Evolutionary conservation across 2,329 filamentous ascomycete species (phyloP), one percentile per base, ranked within the genome.

Genomic region (Orbilia quercus): DNA sequence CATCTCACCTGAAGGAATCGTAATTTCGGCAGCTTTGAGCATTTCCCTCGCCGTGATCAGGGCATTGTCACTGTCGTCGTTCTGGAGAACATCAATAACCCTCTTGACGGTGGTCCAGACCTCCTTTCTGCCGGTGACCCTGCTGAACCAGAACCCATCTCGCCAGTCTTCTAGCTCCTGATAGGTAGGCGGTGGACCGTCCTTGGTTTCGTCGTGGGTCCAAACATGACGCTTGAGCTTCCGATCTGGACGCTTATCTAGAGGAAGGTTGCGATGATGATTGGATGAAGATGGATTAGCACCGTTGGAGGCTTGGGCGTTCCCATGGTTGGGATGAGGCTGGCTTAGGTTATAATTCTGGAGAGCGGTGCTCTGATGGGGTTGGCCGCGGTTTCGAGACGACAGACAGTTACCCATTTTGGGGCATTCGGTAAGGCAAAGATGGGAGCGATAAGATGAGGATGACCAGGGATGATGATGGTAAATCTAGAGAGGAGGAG

Each of bases 341-440:
- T n/a, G n/a, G n/a, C n/a, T n/a, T n/a, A n/a, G 16, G 18, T 48
- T 34, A n/a, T 48, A 44, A 34, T 34, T 36, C 12, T 16, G 28
- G 14, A 40, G n/a, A n/a, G n/a, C n/a, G n/a, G n/a, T n/a, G n/a
- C n/a, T n/a, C n/a, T n/a, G n/a, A n/a, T 40, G 51, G n/a, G n/a
- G 45, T 47, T 40, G 57, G 28, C 34, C 60, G 20, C 54, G 28
- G 16, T 50, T 53, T 23, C 44, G 50, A 48, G 54, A 60, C 54
- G 69, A 73, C 57, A 73, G 54, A 57, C 69, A 73, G 31, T 60
- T 65, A 11, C 69, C 69, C 69, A 73, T 73, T 60, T 25, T 59
- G 44, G 36, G 23, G 36, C 54, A 67, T 67, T 54, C 62, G 51
- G 48, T 64, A n/a, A 2, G n/a, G n/a, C 11, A 16, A 22, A 14